A percentile compares a stretch with the other conserved stretches of the same genome.
Conservation (phyloP, 768 basidiomycete genomes). For the Pholiota conissans region DNA sequence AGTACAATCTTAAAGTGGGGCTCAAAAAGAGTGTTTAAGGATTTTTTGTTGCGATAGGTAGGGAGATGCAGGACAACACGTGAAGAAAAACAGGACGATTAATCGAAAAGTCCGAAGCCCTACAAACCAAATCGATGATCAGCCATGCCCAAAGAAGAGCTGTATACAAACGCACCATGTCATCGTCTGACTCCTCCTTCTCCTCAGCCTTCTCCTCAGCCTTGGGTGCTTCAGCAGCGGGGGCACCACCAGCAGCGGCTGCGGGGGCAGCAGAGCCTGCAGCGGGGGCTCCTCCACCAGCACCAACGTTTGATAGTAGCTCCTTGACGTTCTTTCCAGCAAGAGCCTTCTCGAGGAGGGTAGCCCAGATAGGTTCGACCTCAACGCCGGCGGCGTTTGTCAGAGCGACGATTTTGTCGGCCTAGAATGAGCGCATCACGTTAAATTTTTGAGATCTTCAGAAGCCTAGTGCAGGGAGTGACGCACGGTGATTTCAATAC, state of each 20-base stretch:
- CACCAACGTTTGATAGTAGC: slow-evolving; percentile 90
- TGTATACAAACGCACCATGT: slow-evolving; percentile 60
- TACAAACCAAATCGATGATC: slow-evolving; percentile 24
- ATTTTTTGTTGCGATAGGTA: slow-evolving; percentile 17
- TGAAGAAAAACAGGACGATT: slow-evolving; percentile 30
- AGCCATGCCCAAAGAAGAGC: not conserved
- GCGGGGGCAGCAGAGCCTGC: slow-evolving; percentile 55
- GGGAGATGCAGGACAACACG: slow-evolving; percentile 11
- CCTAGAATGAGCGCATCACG: slow-evolving; percentile 39
- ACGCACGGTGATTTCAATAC: slow-evolving; percentile 95
- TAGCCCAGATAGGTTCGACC: slow-evolving; percentile 95
- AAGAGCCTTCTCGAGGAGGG: slow-evolving; percentile 95
- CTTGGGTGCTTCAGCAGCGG: slow-evolving; percentile 72
- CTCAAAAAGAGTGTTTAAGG: slow-evolving; percentile 12
- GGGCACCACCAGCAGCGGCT: slow-evolving; percentile 59
- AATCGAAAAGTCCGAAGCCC: slow-evolving; percentile 99
- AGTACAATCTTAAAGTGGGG: not conserved
- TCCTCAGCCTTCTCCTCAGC: slow-evolving; percentile 86
- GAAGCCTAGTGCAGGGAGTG: not conserved
- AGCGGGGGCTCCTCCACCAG: slow-evolving; percentile 86
- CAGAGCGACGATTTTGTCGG: slow-evolving; percentile 90
- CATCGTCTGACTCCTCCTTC: slow-evolving; percentile 89
- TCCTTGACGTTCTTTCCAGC: slow-evolving; percentile 98
- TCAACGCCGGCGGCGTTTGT: slow-evolving; percentile 83
- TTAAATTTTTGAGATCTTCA: slow-evolving; percentile 12